Base-by-base conservation (phyloP, 768 basidiomycete genomes). In the Dentipellis sp. region DNA sequence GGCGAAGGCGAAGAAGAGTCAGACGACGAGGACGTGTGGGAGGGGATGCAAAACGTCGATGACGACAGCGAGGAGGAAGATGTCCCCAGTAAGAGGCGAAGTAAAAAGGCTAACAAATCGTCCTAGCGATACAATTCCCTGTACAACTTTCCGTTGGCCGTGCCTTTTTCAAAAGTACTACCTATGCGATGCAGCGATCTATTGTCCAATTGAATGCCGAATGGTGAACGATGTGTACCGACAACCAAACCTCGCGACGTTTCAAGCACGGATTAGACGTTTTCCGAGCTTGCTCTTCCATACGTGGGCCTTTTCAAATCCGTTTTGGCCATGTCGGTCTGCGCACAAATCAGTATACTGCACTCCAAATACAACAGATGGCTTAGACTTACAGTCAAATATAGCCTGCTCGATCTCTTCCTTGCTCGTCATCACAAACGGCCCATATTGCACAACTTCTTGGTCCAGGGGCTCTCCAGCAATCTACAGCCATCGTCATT, bases 241-340 rank as follows among this genome's bases (percentile, higher is more conserved):
- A 29, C 29, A 29, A 3, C 29, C 6, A 29, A 6, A 29, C n/a
- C n/a, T 29, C 29, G 6, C 29, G 29, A 29, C 29, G 29, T 6
- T n/a, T n/a, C n/a, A n/a, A n/a, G n/a, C n/a, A n/a, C n/a, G n/a
- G n/a, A n/a, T n/a, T 29, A 21, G 61, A 50, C 52, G 57, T 51
- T 64, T 61, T 5, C 80, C 92, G 63, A 94, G 92, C 66, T 84
- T 76, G 64, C 88, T 91, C 71, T 84, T 79, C 95, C 94, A 98
- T 16, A 75, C 83, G 59, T 83, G 84, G 6, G 85, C 93, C 60
- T 83, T 84, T 71, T 97, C 95, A 68, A 97, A 97, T 4, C 95
- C 95, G 65, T 97, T 95, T 62, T 64, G 71, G 38, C 83, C 88
- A 40, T 72, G 68, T 70, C 83, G 88, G 67, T 90, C 86, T 91